A percentile compares a stretch with the other conserved stretches of the same genome.
Evolutionary conservation across 1,284 basidiomycete genomes (phyloP).

Genomic region (Marasmius sp.): DNA sequence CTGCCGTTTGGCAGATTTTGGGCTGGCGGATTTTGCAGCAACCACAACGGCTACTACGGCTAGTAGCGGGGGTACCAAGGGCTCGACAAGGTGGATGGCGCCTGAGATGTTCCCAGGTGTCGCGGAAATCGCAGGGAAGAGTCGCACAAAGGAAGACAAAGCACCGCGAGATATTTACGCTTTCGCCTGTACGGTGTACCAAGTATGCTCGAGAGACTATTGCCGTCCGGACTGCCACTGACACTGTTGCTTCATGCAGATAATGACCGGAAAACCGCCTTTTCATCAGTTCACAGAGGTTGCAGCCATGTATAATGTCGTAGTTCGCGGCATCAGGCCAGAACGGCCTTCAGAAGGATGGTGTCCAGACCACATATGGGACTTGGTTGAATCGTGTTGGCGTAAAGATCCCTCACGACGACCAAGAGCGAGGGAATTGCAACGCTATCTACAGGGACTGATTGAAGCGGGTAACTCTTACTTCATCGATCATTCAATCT

Average conservation of each 20-base stretch:
- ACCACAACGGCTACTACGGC: background rate
- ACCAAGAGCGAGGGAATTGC: background rate
- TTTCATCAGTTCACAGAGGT: background rate
- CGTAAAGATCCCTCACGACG: background rate
- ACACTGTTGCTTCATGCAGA: background rate
- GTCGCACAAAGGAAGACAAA: background rate
- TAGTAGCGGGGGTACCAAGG: background rate
- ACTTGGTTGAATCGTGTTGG: slow-evolving; percentile 1
- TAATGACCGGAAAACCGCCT: background rate
- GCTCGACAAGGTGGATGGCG: background rate
- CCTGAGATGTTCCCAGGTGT: background rate
- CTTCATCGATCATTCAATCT: background rate
- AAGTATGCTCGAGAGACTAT: background rate
- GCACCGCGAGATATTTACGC: slow-evolving; percentile 8
- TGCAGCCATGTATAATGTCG: background rate
- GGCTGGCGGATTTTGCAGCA: background rate
- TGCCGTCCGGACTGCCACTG: background rate
- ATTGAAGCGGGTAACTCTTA: background rate
- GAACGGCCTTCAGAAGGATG: slow-evolving; percentile 1
- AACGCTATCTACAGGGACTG: background rate
- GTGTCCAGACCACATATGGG: slow-evolving; percentile 9
- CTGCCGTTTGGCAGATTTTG: background rate
- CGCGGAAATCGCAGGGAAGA: too few relatives aligned
- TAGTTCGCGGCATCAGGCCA: background rate
- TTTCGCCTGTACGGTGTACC: slow-evolving; percentile 11